phyloP scores from a whole-genome alignment of 2,329 filamentous ascomycete genomes.

The Chalara sp. region DNA sequence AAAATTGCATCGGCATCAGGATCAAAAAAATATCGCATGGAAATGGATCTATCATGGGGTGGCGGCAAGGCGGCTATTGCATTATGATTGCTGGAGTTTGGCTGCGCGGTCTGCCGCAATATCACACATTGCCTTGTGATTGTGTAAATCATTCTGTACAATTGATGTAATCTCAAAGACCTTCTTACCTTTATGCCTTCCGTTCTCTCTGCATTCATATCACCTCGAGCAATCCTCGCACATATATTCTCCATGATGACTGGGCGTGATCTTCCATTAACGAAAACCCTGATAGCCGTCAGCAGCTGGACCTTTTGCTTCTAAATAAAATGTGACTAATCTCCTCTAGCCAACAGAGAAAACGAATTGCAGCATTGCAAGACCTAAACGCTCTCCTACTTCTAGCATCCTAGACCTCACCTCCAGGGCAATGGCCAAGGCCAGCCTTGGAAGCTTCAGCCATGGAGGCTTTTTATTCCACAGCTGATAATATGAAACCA shows the following conservation, averaged over 20 bases:
- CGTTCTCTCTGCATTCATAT: slow-evolving; percentile 59
- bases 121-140: slow-evolving; percentile 68
- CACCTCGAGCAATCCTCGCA: slow-evolving; percentile 59
- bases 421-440: too few species aligned
- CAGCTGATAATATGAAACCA: too few species aligned
- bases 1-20: not conserved
- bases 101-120: slow-evolving; percentile 75
- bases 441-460: too few species aligned
- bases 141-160: slow-evolving; percentile 12
- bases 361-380: too few species aligned
- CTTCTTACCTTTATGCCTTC: slow-evolving; percentile 64
- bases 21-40: slow-evolving; percentile 7
- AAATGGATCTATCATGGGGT: too few species aligned
- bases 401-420: too few species aligned
- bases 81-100: slow-evolving; percentile 37
- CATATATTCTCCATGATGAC: slow-evolving; percentile 81
- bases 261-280: slow-evolving; percentile 69
- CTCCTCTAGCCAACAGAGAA: too few species aligned
- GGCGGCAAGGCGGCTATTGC: not conserved
- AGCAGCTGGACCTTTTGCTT: too few species aligned
- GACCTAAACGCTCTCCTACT: too few species aligned
- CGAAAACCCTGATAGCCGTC: slow-evolving; percentile 57
- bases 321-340: too few species aligned
- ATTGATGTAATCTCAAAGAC: slow-evolving; percentile 2
- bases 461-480: too few species aligned